A percentile compares a stretch with the other conserved stretches of the same genome.
These are phyloP conservation scores for Pestalotiopsis sp. DNA, from an alignment of 2,329 filamentous ascomycete species.

Conservation along the genomic window DNA sequence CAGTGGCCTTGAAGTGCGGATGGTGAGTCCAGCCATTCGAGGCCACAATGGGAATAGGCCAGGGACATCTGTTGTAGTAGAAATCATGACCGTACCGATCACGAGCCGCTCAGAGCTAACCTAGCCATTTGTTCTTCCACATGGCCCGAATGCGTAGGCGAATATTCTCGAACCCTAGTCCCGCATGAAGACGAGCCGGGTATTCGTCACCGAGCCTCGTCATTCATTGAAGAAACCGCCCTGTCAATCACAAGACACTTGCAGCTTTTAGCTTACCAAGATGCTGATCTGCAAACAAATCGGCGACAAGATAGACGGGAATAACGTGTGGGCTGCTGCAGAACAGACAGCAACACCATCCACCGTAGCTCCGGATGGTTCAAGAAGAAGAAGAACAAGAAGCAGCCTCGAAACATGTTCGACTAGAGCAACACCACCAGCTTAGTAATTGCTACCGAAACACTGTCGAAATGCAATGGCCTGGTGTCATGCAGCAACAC, in stretches of 20 bases:
- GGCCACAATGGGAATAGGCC: background rate
- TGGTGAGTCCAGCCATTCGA: background rate
- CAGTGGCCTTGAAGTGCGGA: too few relatives aligned
- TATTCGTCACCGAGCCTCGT: background rate
- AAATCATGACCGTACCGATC: background rate
- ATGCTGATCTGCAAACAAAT: background rate
- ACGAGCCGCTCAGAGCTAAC: background rate
- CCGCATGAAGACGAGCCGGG: background rate
- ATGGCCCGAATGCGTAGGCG: background rate
- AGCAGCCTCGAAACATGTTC: background rate
- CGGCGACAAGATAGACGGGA: background rate
- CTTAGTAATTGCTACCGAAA: background rate
- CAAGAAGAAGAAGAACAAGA: background rate
- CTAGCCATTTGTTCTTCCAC: background rate
- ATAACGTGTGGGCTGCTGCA: background rate
- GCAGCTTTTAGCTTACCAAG: background rate
- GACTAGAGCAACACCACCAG: background rate
- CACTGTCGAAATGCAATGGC: background rate
- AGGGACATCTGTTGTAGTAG: background rate
- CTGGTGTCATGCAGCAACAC: background rate
- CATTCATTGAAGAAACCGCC: background rate
- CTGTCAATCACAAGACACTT: background rate
- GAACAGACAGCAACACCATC: background rate
- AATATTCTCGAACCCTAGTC: background rate
- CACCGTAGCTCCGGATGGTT: too few relatives aligned